Conservation (phyloP, 352 stramenopile genomes). For the Phytophthora citrophthora region DNA sequence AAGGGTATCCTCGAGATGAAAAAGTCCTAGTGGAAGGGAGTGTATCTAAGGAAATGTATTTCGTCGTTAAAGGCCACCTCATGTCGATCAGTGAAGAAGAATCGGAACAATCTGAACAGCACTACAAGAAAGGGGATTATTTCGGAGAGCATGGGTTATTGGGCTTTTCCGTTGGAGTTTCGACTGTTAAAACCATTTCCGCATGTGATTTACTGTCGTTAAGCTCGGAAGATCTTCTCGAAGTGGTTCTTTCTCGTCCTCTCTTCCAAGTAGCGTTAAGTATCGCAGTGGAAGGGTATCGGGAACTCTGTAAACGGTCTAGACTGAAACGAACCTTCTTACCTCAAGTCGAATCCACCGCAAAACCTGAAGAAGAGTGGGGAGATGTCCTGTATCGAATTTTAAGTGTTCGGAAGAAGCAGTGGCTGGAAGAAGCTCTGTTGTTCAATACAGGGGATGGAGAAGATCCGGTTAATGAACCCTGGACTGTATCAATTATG, state of each 20-base stretch:
- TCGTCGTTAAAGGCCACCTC: conserved; percentile 66
- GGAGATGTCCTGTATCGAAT: conserved; percentile 45
- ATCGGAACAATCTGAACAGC: background rate
- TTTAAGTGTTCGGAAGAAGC: conserved; percentile 30
- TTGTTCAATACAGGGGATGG: conserved; percentile 9
- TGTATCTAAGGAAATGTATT: conserved; percentile 76
- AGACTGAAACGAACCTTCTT: background rate
- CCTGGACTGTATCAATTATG: conserved; percentile 32
- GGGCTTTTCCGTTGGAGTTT: conserved; percentile 49
- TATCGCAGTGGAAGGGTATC: conserved; percentile 59
- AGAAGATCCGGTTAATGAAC: conserved; percentile 23
- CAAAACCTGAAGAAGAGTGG: conserved; percentile 46
- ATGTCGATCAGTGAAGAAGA: conserved; percentile 24
- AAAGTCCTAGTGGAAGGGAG: conserved; percentile 66
- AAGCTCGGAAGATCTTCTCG: conserved; percentile 51
- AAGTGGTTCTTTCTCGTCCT: conserved; percentile 44
- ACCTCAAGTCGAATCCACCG: conserved; percentile 13
- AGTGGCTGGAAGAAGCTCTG: conserved; percentile 46
- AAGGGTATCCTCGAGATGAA: conserved; percentile 72
- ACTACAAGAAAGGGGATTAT: conserved; percentile 54
- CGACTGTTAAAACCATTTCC: conserved; percentile 38
- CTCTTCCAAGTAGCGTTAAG: conserved; percentile 33
- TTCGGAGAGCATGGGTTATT: conserved; percentile 72
- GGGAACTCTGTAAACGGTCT: conserved; percentile 38
- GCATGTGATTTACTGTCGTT: conserved; percentile 34